Evolutionary conservation across 176 grass and related monocot genomes (phyloP).

Genomic region (Echinochloa phyllopogon): DNA sequence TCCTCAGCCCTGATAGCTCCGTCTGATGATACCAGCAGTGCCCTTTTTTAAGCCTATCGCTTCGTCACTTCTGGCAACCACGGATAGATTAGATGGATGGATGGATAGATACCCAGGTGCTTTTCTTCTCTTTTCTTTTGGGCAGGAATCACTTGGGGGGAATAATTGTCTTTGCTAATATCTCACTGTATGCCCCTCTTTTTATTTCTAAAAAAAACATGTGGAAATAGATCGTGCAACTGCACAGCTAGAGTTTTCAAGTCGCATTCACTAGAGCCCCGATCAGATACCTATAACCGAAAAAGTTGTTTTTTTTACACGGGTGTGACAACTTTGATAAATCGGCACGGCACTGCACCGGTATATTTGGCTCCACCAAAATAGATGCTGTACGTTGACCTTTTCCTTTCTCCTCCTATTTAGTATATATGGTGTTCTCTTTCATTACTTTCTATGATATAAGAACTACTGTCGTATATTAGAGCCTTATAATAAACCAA

Average conservation of each 20-base stretch:
- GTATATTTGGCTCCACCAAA: neutral
- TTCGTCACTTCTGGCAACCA: neutral
- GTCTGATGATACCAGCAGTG: neutral
- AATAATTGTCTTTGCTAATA: neutral
- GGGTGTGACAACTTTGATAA: neutral
- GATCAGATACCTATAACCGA: neutral
- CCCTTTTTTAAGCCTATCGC: neutral
- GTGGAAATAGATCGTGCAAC: neutral
- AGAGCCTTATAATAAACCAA: too few species aligned
- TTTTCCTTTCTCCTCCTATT: neutral
- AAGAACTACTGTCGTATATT: neutral
- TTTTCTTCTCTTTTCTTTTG: neutral
- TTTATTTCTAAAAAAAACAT: neutral
- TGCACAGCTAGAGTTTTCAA: neutral
- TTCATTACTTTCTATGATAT: neutral
- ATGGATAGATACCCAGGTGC: neutral
- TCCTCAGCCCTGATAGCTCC: neutral
- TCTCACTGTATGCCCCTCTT: neutral
- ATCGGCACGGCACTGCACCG: neutral
- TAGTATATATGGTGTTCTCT: neutral
- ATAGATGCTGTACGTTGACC: neutral
- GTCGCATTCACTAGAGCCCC: neutral
- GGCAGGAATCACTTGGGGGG: conserved; percentile 10
- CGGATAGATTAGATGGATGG: neutral
- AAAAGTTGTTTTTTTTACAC: neutral